phyloP scores from a whole-genome alignment of 805 yeast species.

The Brettanomyces naardenensis region DNA sequence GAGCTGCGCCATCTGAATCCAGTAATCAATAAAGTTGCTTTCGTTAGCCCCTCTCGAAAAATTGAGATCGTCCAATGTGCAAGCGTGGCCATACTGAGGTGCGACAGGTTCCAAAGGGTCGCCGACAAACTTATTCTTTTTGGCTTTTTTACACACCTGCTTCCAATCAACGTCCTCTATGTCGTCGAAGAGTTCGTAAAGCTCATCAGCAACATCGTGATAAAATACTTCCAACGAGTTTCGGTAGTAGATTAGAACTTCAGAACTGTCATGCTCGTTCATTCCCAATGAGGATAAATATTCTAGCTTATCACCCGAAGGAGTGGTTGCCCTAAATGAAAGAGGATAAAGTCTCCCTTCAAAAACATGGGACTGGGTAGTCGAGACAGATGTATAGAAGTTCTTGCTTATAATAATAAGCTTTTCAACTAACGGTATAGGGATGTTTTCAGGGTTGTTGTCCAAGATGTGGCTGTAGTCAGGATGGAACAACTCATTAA shows the following conservation, averaged over 20 bases:
- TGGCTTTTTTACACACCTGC: constrained; percentile 11
- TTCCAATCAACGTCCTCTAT: constrained; percentile 15
- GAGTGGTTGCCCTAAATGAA: constrained; percentile 32
- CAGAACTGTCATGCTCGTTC: constrained; percentile 24
- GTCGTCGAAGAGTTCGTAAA: constrained; percentile 21
- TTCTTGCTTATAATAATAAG: constrained; percentile 36
- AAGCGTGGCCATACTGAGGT: constrained; percentile 29
- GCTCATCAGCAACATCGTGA: constrained; percentile 15
- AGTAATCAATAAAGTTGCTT: constrained; percentile 31
- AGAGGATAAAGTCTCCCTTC: constrained; percentile 31
- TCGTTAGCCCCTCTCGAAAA: constrained; percentile 30
- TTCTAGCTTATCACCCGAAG: constrained; percentile 28
- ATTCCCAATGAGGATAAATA: constrained; percentile 27
- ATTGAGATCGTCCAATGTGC: constrained; percentile 33
- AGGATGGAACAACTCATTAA: constrained; percentile 26
- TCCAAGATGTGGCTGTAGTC: constrained; percentile 17
- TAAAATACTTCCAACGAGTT: background rate
- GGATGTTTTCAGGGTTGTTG: constrained; percentile 21
- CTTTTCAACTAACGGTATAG: constrained; percentile 35
- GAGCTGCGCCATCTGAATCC: constrained; percentile 34
- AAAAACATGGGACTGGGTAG: constrained; percentile 25
- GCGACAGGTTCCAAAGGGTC: constrained; percentile 23
- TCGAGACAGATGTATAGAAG: constrained; percentile 31
- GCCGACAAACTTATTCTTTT: constrained; percentile 12
- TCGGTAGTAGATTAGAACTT: constrained; percentile 14